Evolutionary conservation across 495 filamentous ascomycete genomes (phyloP), one percentile per base, ranked within the genome.

Genomic region (Xylaria curta): DNA sequence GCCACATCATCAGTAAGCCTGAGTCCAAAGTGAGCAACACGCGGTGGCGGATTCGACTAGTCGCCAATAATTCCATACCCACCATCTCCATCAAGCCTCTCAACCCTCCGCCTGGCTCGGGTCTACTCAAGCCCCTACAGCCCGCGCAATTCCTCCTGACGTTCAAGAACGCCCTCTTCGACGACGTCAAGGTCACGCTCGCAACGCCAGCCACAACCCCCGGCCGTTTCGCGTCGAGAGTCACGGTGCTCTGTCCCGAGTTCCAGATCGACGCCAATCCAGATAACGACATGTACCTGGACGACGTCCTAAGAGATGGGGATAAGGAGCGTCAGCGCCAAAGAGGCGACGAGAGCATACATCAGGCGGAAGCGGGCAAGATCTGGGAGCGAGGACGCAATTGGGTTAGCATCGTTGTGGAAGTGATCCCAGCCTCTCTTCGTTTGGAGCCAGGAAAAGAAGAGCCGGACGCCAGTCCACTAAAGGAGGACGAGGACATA

Each of bases 181-280:
- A 98, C 73, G 85, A 90, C 9, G 88, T 99, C 49, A 90, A 90
- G 66, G 89, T 99, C 67, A 95, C 92, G 0, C 89, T 99, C 10
- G 96, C 93, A 6, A 97, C 96, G 0, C 93, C 96, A 0, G 84
- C 90, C 24, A 86, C 87, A 12, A 97, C 94, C 0, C 93, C 95
- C 0, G 95, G 95, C 13, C 84, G 87, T 21, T 91, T 94, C 69
- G 85, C 88, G 0, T 90, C 90, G 56, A 93, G 89, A 76, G 93
- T 98, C 72, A 98, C 95, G 7, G 92, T 99, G 49, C 87, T 98
- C 13, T 98, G 94, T 76, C 96, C 96, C 7, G 90, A 97, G 73
- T 98, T 99, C 82, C 93, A 97, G 36, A 91, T 99, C 64, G 96
- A 96, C 69, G 93, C 97, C 54, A 97, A 96, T 80, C 94, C 93